Conservation (phyloP, 2,329 filamentous ascomycete species). For the Paraphoma chrysanthemicola region DNA sequence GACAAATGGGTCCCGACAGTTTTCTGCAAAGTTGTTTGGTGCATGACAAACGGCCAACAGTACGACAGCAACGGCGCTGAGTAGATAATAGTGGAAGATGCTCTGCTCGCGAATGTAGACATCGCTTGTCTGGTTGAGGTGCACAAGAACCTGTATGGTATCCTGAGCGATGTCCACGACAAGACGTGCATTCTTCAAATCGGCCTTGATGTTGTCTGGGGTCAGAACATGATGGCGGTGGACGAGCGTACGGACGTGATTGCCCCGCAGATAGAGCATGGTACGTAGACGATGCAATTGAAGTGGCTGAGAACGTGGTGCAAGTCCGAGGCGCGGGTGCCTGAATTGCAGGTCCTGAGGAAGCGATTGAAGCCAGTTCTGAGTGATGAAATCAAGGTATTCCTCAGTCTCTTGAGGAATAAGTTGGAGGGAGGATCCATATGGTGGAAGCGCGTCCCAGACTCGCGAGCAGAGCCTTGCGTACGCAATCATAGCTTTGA, state of each 20-base stretch:
- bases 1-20: conserved; percentile 23
- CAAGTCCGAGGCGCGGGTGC: conserved; percentile 14
- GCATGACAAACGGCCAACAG: conserved; percentile 28
- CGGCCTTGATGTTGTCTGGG: conserved; percentile 18
- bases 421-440: conserved; percentile 18
- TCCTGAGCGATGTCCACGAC: conserved; percentile 28
- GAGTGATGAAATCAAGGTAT: conserved; percentile 26
- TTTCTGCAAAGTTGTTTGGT: conserved; percentile 21
- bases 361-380: conserved; percentile 24
- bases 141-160: conserved; percentile 26
- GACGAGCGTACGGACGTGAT: conserved; percentile 23
- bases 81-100: conserved; percentile 26
- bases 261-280: conserved; percentile 24
- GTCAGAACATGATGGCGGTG: conserved; percentile 29
- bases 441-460: conserved; percentile 29
- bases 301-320: conserved; percentile 15
- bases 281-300: conserved; percentile 20
- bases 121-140: conserved; percentile 26
- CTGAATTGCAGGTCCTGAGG: conserved; percentile 23
- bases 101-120: conserved; percentile 26
- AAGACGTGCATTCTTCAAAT: conserved; percentile 14
- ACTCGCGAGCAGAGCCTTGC: conserved; percentile 26
- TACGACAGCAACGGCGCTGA: conserved; percentile 23
- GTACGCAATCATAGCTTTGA: conserved; percentile 25
- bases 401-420: conserved; percentile 30